Conservation (phyloP, 192 early-diverging fungal genomes). For the Ambispora gerdemannii region DNA sequence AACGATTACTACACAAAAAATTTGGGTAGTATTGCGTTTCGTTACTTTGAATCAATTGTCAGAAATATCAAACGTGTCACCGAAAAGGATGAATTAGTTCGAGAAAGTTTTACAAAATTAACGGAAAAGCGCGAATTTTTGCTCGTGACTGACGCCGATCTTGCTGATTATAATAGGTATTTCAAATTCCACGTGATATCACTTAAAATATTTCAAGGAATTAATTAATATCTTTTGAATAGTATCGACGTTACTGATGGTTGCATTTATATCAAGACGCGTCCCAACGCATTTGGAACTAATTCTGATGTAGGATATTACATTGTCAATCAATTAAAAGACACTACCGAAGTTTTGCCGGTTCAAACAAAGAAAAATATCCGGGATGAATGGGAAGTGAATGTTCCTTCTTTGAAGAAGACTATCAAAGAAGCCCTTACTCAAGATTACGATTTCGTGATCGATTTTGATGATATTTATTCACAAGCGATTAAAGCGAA, state of each 20-base stretch:
- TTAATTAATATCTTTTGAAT: background rate
- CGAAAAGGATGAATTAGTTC: slow-evolving; percentile 13
- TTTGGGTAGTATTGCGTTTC: slow-evolving; percentile 17
- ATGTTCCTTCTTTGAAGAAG: background rate
- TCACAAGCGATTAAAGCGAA: background rate
- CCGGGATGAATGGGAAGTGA: slow-evolving; percentile 19
- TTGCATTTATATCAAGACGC: slow-evolving; percentile 5
- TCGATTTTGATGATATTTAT: slow-evolving; percentile 17
- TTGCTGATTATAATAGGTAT: background rate
- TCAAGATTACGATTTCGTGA: slow-evolving; percentile 16
- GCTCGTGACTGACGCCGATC: slow-evolving; percentile 5
- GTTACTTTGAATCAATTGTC: slow-evolving; percentile 16
- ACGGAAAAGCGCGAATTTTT: slow-evolving; percentile 5
- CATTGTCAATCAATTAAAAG: slow-evolving; percentile 2
- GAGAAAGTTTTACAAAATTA: slow-evolving; percentile 12
- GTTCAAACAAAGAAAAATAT: slow-evolving; percentile 13
- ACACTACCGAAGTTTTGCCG: slow-evolving; percentile 1
- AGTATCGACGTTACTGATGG: slow-evolving; percentile 4
- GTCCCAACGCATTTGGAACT: background rate
- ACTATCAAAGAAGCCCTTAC: slow-evolving; percentile 1
- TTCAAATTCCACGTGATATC: background rate
- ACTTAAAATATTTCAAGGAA: background rate
- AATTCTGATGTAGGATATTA: slow-evolving; percentile 11
- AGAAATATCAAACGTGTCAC: slow-evolving; percentile 1
- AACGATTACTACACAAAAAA: background rate